Percentiles rank a stretch among this genome's conserved stretches.
Conservation (phyloP, 2,329 filamentous ascomycete species). For the Pseudocercospora pini-densiflorae region DNA sequence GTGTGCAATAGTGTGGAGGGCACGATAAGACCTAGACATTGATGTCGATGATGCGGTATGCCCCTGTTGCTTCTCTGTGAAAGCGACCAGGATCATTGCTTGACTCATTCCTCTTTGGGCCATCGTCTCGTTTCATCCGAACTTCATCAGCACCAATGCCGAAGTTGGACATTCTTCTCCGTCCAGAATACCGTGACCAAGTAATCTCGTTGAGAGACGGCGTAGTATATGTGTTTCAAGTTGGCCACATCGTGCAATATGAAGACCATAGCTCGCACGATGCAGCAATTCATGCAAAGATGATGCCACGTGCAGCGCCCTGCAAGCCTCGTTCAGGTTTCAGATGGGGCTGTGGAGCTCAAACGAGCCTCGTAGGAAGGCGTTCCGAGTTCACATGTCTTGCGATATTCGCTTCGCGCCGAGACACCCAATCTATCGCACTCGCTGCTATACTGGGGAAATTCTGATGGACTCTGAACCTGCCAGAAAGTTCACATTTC, state of each 20-base stretch:
- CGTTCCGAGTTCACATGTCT: not conserved
- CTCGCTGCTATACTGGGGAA: not conserved
- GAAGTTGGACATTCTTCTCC: conserved; percentile 4
- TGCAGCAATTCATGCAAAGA: not conserved
- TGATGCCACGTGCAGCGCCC: conserved; percentile 5
- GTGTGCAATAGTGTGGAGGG: not conserved
- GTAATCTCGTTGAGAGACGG: not conserved
- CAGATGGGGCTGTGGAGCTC: not conserved
- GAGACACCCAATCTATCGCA: not conserved
- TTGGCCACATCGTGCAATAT: not conserved
- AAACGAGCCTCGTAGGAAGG: not conserved
- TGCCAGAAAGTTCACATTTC: not conserved
- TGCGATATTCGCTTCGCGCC: not conserved
- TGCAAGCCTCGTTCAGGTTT: conserved; percentile 9
- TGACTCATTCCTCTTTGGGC: not conserved
- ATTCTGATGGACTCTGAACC: not conserved
- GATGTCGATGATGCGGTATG: not conserved
- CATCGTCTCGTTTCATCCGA: conserved; percentile 5
- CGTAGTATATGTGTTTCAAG: conserved; percentile 1
- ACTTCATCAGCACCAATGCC: conserved; percentile 8
- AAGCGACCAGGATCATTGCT: not conserved
- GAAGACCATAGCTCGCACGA: conserved; percentile 1
- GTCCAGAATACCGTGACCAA: not conserved
- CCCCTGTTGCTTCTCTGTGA: not conserved
- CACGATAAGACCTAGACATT: not conserved